A percentile compares a stretch with the other conserved stretches of the same genome.
These are phyloP conservation scores for Phytophthora pseudosyringae DNA, from an alignment of 352 stramenopile genomes.

Conservation along the genomic window DNA sequence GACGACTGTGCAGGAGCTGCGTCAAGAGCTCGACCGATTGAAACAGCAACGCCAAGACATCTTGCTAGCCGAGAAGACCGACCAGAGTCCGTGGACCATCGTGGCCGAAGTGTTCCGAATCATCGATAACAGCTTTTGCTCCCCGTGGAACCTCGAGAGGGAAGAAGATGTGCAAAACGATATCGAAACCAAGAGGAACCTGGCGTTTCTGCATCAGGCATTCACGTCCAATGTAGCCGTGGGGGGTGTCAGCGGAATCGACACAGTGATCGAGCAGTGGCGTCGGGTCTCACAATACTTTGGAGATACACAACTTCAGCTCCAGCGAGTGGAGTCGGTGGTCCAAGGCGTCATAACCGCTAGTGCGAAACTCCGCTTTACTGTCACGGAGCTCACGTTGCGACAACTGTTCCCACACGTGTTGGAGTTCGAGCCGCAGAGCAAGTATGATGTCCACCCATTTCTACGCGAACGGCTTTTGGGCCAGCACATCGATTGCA, in stretches of 20 bases:
- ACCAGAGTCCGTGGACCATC: conserved; percentile 4
- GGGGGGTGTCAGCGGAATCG: not conserved
- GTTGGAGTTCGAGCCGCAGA: not conserved
- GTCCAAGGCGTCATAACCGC: not conserved
- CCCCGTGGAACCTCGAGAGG: not conserved
- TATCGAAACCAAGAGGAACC: not conserved
- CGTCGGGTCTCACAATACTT: conserved; percentile 1
- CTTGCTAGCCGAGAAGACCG: not conserved
- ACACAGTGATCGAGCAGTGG: not conserved
- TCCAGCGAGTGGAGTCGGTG: not conserved
- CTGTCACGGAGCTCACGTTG: conserved; percentile 5
- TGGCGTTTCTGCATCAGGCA: not conserved
- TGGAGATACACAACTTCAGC: not conserved
- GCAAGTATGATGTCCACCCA: conserved; percentile 6
- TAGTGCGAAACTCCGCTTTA: not conserved
- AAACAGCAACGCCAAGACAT: not conserved
- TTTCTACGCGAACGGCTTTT: conserved; percentile 4
- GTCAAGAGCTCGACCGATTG: not conserved
- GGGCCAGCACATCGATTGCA: conserved; percentile 3
- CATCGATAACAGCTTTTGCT: conserved; percentile 2
- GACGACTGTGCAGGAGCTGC: not conserved
- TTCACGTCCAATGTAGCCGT: conserved; percentile 1
- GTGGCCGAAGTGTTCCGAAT: conserved; percentile 3
- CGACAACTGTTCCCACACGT: conserved; percentile 9
- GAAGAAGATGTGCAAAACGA: conserved; percentile 3